A percentile compares a stretch with the other conserved stretches of the same genome.
Conservation (phyloP, 2,329 filamentous ascomycete genomes). For the Stachybotrys echinatus region DNA sequence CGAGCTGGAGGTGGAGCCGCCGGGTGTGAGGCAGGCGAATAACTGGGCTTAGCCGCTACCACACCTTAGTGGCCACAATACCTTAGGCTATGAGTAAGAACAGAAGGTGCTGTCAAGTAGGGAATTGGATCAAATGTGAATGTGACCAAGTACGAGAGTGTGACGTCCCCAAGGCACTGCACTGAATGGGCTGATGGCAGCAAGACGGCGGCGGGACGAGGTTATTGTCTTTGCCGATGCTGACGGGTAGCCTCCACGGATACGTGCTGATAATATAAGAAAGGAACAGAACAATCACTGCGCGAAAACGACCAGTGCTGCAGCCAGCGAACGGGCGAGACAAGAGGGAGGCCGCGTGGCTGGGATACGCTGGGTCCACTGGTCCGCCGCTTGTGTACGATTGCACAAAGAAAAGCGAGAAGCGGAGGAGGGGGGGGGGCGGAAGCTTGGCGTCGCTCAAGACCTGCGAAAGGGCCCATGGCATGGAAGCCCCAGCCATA, state of each 20-base stretch:
- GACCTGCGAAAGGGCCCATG: background rate
- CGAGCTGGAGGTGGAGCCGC: background rate
- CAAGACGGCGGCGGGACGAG: too few species aligned
- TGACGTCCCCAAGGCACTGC: too few species aligned
- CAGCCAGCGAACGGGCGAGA: background rate
- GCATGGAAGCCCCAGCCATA: background rate
- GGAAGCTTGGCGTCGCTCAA: background rate
- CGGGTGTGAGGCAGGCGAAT: background rate
- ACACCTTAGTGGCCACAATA: background rate
- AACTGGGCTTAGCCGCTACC: background rate
- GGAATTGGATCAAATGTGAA: too few species aligned
- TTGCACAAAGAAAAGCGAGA: background rate
- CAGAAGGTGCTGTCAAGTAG: too few species aligned
- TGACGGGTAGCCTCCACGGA: too few species aligned
- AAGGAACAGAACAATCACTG: too few species aligned
- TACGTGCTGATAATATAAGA: too few species aligned
- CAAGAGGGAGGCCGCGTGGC: background rate
- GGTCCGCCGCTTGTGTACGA: background rate
- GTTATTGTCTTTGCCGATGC: too few species aligned
- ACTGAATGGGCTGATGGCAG: too few species aligned
- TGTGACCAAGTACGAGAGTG: too few species aligned
- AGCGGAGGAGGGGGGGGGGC: background rate
- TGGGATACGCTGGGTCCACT: background rate
- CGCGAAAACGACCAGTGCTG: background rate
- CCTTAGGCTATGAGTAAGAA: too few species aligned